A percentile compares a stretch with the other conserved stretches of the same genome.
These are phyloP conservation scores for Microbotryum intermedium DNA, from an alignment of 1,284 basidiomycete genomes.

Conservation along the genomic window DNA sequence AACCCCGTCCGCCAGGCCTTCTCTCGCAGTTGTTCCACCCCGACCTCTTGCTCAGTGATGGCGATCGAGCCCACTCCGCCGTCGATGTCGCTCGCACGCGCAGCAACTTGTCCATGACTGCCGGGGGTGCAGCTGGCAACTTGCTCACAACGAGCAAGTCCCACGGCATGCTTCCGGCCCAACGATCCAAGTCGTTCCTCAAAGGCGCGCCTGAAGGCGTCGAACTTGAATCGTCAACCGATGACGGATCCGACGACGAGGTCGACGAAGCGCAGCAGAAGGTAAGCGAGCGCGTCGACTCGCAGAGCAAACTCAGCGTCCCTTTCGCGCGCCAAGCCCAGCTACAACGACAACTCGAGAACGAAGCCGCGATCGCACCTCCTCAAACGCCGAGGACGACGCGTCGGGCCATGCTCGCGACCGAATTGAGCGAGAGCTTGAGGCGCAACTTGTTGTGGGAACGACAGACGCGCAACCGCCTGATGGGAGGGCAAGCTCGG, in stretches of 20 bases:
- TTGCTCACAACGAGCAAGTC: slow-evolving; percentile 54
- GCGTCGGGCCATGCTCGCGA: slow-evolving; percentile 68
- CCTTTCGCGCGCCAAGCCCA: not conserved
- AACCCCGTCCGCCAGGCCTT: slow-evolving; percentile 19
- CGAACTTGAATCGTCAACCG: slow-evolving; percentile 60
- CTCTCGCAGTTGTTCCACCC: slow-evolving; percentile 32
- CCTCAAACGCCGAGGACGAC: slow-evolving; percentile 78
- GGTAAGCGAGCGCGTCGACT: not conserved
- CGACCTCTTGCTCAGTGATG: slow-evolving; percentile 19
- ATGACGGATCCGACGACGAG: slow-evolving; percentile 48
- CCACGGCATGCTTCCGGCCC: slow-evolving; percentile 48
- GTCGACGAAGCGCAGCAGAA: slow-evolving; percentile 14
- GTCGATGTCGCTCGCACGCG: not conserved
- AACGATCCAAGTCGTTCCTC: slow-evolving; percentile 25
- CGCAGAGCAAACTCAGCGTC: slow-evolving; percentile 4
- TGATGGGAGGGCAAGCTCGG: slow-evolving; percentile 14
- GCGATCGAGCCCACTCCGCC: slow-evolving; percentile 5
- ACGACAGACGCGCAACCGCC: slow-evolving; percentile 41
- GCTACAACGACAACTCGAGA: not conserved
- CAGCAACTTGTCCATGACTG: not conserved
- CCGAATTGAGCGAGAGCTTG: slow-evolving; percentile 75
- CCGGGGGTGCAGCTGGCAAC: slow-evolving; percentile 7
- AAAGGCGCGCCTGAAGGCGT: slow-evolving; percentile 53
- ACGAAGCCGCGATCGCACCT: slow-evolving; percentile 48
- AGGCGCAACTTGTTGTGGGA: slow-evolving; percentile 78